Evolutionary conservation across 1,284 basidiomycete species (phyloP), one percentile per base, ranked within the genome.

Genomic region (Agaricales sp.): DNA sequence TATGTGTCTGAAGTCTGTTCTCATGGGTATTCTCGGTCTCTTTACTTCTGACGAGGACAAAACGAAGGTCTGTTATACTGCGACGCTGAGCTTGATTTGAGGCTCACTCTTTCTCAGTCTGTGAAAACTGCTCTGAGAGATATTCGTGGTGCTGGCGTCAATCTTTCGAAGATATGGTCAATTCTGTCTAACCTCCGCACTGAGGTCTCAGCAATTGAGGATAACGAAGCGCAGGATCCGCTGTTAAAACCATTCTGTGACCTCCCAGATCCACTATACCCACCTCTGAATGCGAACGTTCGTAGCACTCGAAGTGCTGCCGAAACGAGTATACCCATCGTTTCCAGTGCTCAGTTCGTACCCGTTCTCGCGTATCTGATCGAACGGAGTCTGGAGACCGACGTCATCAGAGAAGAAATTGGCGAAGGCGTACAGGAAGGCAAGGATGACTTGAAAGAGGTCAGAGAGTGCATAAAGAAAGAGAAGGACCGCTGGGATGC

Each of bases 331-430:
- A 50, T 67, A 16, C 56, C 62, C 26, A 64, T 83, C 46, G 62
- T 68, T 3, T 65, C 69, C 45, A 69, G 83, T 0, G 70, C 71
- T 2, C 85, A 88, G 57, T 68, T 88, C 53, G 64, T 88, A 13
- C 83, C 83, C 21, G 69, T 84, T 16, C 57, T 88, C 26, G 54
- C 69, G 2, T 71, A 74, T 1, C 65, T 89, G n/a, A 69, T 82
- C 14, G 70, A 82, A 43, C 62, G 63, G 4, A 69, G 67, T 0
- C 55, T 79, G 6, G 61, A 70, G 37, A 71, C 78, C 3, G 61
- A 68, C 26, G 58, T 59, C 4, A 63, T 82, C n/a, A 73, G 74
- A 12, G 69, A 73, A 22, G 80, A 78, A 51, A 61, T 87, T 20
- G 84, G 84, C 4, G 64, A 65, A 3, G 79, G 77, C 2, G 51